phyloP scores from a whole-genome alignment of 305 asterid genomes.

The Fraxinus latifolia region DNA sequence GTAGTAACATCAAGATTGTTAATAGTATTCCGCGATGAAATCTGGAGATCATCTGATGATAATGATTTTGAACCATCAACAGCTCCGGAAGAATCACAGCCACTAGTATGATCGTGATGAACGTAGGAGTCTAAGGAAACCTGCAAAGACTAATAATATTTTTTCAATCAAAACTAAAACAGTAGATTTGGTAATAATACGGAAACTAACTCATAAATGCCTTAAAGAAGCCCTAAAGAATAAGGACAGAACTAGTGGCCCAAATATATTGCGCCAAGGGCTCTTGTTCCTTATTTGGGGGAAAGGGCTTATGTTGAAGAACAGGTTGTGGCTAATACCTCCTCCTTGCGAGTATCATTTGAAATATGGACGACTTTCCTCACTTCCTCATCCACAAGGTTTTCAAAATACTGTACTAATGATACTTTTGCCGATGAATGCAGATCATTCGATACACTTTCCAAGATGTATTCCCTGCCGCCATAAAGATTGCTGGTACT shows the following conservation, averaged over 20 bases:
- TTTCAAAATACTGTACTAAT: conserved; percentile 40
- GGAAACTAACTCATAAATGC: background rate
- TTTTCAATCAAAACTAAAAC: conserved; percentile 10
- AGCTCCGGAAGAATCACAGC: conserved; percentile 31
- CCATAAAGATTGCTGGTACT: conserved; percentile 26
- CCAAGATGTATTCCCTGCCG: conserved; percentile 47
- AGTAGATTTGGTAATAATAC: background rate
- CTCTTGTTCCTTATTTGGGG: conserved; percentile 4
- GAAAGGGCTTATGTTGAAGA: conserved; percentile 17
- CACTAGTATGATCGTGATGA: conserved; percentile 32
- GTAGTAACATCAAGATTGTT: conserved; percentile 27
- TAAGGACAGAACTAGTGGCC: conserved; percentile 8
- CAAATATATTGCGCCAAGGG: conserved; percentile 3
- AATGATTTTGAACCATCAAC: conserved; percentile 31
- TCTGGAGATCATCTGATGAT: conserved; percentile 32
- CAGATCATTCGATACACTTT: conserved; percentile 57
- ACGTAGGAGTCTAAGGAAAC: conserved; percentile 31
- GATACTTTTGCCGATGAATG: conserved; percentile 62
- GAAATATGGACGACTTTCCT: conserved; percentile 36
- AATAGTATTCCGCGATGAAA: conserved; percentile 21
- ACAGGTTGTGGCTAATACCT: conserved; percentile 43
- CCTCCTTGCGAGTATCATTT: conserved; percentile 29
- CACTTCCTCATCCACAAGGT: conserved; percentile 67
- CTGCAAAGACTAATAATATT: conserved; percentile 40
- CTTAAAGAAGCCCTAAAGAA: background rate